Evolutionary conservation across 768 basidiomycete species (phyloP).

Genomic region (Leucocoprinus sp.): DNA sequence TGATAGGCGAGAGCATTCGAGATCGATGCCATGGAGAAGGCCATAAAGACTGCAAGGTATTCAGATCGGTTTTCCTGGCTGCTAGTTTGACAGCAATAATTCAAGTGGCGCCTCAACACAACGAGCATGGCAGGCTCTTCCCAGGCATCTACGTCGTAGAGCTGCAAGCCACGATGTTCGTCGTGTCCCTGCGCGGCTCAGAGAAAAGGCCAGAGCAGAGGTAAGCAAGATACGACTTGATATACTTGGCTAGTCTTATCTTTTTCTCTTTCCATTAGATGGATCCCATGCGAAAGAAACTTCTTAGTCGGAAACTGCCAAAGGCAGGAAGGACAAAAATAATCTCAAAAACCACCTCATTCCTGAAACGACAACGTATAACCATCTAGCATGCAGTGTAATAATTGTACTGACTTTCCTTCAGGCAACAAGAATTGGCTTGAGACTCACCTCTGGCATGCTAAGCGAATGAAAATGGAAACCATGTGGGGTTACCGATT

Average conservation of each 20-base stretch:
- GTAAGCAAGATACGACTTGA: slow-evolving; percentile 44
- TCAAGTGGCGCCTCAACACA: slow-evolving; percentile 62
- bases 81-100: neutral
- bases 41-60: slow-evolving; percentile 76
- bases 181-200: slow-evolving; percentile 77
- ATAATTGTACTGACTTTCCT: neutral
- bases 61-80: slow-evolving; percentile 5
- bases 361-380: slow-evolving; percentile 71
- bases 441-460: slow-evolving; percentile 95
- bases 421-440: slow-evolving; percentile 86
- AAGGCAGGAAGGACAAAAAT: slow-evolving; percentile 58
- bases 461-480: slow-evolving; percentile 94
- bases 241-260: neutral
- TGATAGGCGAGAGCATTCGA: slow-evolving; percentile 78
- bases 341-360: slow-evolving; percentile 46
- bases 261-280: slow-evolving; percentile 26
- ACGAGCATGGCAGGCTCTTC: slow-evolving; percentile 88
- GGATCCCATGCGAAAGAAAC: slow-evolving; percentile 35
- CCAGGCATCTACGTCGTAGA: slow-evolving; percentile 82
- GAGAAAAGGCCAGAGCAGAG: slow-evolving; percentile 78
- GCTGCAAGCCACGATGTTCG: slow-evolving; percentile 94
- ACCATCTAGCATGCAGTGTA: neutral
- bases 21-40: slow-evolving; percentile 81
- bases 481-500: slow-evolving; percentile 89
- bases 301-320: slow-evolving; percentile 36